Evolutionary conservation across 768 basidiomycete genomes (phyloP), one percentile per base, ranked within the genome.

Genomic region (Boletellus ananiceps): DNA sequence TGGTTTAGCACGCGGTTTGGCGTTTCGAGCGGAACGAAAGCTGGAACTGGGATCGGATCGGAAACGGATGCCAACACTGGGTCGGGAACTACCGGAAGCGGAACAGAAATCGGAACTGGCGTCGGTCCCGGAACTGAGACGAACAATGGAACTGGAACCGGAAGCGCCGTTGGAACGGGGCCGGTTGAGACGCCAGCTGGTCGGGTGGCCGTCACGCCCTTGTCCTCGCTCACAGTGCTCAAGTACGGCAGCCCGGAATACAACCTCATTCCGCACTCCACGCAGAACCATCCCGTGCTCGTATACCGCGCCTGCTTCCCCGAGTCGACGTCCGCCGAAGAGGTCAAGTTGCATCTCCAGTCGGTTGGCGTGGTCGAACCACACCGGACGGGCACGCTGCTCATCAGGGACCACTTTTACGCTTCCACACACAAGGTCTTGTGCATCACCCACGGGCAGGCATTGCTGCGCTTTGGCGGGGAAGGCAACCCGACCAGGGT

Each of bases 331-430:
- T 51, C 60, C 8, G 40, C 63, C 2, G 35, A 52, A 15, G 46
- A 55, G 23, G 64, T 75, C 47, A 71, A 74, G 42, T 50, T 60
- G 15, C 69, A 74, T 52, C 52, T 76, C 31, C 37, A 39, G 14
- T 58, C 49, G 25, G 55, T 69, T 23, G 71, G 67, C 8, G 67
- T 69, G 14, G 66, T 67, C n/a, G 50, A 51, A 32, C 73, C 74
- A 3, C 63, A 69, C 47, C 74, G 74, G 73, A 66, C 69, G 13
- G 76, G 69, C 57, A 67, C 70, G 21, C 73, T 73, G 71, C 74
- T 73, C 61, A 53, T 46, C 37, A 61, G 61, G 23, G 64, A 68
- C 21, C 73, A 76, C 54, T 76, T 69, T 56, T 72, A 76, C 52
- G 69, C 67, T n/a, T 74, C 69, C 35, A 69, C 69, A 12, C 69